Conservation (phyloP, 768 basidiomycete genomes). For the Kwoniella sp. region DNA sequence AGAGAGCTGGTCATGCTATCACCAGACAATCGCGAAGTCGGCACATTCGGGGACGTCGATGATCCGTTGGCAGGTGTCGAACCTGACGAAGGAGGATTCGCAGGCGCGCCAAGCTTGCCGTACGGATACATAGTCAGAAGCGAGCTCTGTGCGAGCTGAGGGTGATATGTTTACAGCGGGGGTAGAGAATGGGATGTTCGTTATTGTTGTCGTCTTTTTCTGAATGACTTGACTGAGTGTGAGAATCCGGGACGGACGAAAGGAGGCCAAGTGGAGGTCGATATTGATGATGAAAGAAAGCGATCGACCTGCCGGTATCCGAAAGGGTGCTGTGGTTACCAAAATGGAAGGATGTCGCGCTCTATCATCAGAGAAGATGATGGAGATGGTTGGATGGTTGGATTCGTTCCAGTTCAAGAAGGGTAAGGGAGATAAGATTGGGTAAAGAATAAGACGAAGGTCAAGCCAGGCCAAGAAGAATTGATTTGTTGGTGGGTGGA, state of each 20-base stretch:
- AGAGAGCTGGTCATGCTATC: background rate
- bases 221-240: background rate
- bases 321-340: background rate
- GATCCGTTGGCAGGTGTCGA: conserved; percentile 2
- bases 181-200: no score
- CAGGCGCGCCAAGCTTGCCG: no score
- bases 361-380: background rate
- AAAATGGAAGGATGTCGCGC: background rate
- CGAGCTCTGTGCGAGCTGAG: no score
- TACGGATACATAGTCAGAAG: no score
- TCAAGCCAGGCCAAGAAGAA: no score
- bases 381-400: background rate
- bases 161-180: no score
- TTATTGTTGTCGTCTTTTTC: no score
- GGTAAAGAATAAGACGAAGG: no score
- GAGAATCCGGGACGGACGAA: background rate
- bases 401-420: no score
- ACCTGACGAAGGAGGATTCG: background rate
- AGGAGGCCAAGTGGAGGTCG: conserved; percentile 1
- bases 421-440: no score
- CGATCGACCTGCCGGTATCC: background rate
- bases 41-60: conserved; percentile 16
- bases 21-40: conserved; percentile 3
- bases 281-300: background rate
- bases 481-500: no score